Percentiles rank a stretch among this genome's conserved stretches.
phyloP scores from a whole-genome alignment of 176 grass and related monocot genomes.

The Bolboschoenus planiculmis region DNA sequence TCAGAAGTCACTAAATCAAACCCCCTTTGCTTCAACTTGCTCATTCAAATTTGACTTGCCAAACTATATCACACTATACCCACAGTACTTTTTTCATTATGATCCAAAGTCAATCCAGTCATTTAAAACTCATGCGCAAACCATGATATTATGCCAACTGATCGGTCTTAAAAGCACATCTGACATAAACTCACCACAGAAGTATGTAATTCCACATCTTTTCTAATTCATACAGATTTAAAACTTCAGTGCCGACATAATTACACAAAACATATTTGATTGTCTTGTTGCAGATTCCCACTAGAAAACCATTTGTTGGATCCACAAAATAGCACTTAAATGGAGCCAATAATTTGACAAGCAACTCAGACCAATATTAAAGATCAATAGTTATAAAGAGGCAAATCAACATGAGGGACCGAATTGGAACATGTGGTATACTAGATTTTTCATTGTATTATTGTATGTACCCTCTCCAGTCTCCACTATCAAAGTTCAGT shows the following conservation, averaged over 20 bases:
- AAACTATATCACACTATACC: neutral
- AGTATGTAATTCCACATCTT: neutral
- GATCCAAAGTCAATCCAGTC: neutral
- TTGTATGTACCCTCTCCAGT: neutral
- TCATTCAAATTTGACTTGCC: neutral
- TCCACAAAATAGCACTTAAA: neutral
- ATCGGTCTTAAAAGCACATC: neutral
- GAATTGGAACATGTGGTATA: neutral
- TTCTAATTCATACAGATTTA: neutral
- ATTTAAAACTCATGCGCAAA: neutral
- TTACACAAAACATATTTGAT: conserved; percentile 3
- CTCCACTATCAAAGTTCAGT: neutral
- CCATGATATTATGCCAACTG: neutral
- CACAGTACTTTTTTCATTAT: neutral
- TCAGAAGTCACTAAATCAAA: neutral
- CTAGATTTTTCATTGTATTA: neutral
- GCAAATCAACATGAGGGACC: neutral
- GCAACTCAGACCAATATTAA: neutral
- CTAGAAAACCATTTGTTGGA: neutral
- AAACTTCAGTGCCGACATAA: neutral
- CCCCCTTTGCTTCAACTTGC: neutral
- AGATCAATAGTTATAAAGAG: neutral
- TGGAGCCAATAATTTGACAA: conserved; percentile 5
- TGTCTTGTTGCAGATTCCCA: neutral
- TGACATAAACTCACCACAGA: neutral